Percentiles rank a stretch among this genome's conserved stretches.
phyloP scores from a whole-genome alignment of 75 land plant species.

The Pinus albicaulis region DNA sequence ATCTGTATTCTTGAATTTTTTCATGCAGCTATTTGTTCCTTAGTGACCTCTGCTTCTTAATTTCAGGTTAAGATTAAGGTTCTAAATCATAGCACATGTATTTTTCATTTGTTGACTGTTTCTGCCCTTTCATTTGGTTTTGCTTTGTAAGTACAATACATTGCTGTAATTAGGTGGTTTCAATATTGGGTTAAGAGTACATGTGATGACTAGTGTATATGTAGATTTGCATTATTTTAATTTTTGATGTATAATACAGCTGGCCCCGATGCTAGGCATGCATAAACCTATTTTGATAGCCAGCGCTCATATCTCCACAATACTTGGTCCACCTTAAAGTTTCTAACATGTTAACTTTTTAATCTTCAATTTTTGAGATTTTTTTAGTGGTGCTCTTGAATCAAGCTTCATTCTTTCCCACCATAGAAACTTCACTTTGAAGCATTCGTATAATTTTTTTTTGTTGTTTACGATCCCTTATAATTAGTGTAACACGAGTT shows the following conservation, averaged over 20 bases:
- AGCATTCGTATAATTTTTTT: too few species aligned
- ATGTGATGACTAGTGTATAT: not conserved
- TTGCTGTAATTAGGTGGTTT: not conserved
- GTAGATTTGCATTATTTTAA: not conserved
- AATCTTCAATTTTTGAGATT: not conserved
- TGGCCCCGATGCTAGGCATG: not conserved
- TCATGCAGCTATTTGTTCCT: not conserved
- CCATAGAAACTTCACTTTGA: too few species aligned
- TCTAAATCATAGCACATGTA: not conserved
- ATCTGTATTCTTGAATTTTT: not conserved
- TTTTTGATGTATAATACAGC: not conserved
- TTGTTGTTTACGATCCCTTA: too few species aligned
- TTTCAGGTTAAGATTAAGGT: not conserved
- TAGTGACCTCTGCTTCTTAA: not conserved
- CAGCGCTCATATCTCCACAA: not conserved
- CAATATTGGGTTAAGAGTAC: not conserved
- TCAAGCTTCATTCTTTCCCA: not conserved
- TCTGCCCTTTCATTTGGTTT: not conserved
- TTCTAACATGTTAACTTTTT: not conserved
- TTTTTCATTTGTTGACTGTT: not conserved
- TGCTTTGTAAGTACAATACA: not conserved
- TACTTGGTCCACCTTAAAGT: not conserved
- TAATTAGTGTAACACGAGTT: too few species aligned
- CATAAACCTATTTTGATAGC: not conserved
- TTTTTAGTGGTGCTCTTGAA: not conserved